Conservation (phyloP, 805 yeast genomes). For the Suhomyces sp. region DNA sequence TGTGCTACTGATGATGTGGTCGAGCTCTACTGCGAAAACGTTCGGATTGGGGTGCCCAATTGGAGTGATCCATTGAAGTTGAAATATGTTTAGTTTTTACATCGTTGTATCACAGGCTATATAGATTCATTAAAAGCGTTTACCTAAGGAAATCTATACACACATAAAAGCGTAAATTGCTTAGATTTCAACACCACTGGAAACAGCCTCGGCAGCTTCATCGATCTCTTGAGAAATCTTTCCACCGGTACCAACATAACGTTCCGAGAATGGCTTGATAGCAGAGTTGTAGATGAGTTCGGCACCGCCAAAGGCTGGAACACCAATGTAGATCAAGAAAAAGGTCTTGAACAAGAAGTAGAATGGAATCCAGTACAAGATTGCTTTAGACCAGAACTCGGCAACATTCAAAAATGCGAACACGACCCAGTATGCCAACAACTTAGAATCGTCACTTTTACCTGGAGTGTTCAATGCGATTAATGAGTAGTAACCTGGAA, state of each 20-base stretch:
- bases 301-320: constrained; percentile 90
- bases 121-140: background rate
- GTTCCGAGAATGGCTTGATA: constrained; percentile 63
- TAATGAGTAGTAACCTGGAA: constrained; percentile 88
- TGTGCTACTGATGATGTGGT: constrained; percentile 25
- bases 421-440: constrained; percentile 97
- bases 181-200: constrained; percentile 28
- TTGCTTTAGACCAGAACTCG: constrained; percentile 94
- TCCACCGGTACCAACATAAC: constrained; percentile 27
- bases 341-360: constrained; percentile 92
- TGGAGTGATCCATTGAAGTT: constrained; percentile 19
- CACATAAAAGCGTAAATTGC: background rate
- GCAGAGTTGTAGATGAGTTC: constrained; percentile 58
- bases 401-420: constrained; percentile 85
- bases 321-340: constrained; percentile 80
- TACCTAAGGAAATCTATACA: background rate
- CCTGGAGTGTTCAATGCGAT: constrained; percentile 73
- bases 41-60: constrained; percentile 16
- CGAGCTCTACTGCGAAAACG: constrained; percentile 16
- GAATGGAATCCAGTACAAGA: constrained; percentile 93
- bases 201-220: constrained; percentile 46
- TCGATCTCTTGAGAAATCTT: constrained; percentile 43
- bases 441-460: constrained; percentile 76
- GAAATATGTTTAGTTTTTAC: constrained; percentile 7
- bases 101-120: background rate